These are phyloP conservation scores for Tricholoma sp. DNA, from an alignment of 768 basidiomycete species.

Conservation along the genomic window DNA sequence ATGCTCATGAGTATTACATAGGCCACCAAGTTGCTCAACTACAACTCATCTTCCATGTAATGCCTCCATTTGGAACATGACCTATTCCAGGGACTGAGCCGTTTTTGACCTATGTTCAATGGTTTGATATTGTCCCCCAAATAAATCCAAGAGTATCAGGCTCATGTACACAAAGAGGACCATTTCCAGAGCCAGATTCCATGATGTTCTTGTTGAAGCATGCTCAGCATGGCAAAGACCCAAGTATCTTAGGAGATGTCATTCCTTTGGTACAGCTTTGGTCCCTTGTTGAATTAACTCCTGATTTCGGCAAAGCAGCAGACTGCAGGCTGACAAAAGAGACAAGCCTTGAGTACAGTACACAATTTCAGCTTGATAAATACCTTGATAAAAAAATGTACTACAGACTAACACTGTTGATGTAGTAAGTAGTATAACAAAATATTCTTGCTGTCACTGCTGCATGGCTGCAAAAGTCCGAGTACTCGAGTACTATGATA, in stretches of 20 bases:
- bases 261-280: conserved; percentile 2
- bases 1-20: not conserved
- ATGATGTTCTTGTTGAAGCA: conserved; percentile 2
- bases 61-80: not conserved
- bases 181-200: conserved; percentile 1
- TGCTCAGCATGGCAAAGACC: not conserved
- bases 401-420: not conserved
- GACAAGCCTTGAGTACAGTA: not conserved
- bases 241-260: conserved; percentile 3
- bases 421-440: not conserved
- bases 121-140: conserved; percentile 5
- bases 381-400: not conserved
- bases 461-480: not conserved
- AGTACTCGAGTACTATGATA: not conserved
- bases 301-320: conserved; percentile 2
- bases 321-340: conserved; percentile 3
- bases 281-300: conserved; percentile 4
- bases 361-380: not conserved
- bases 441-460: not conserved
- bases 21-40: not conserved
- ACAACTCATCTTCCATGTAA: not conserved
- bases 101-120: conserved; percentile 2
- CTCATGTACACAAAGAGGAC: not conserved
- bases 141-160: not conserved
- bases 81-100: not conserved